phyloP scores from a whole-genome alignment of 2,329 filamentous ascomycete species.

The Lasiodiplodia hormozganensis region DNA sequence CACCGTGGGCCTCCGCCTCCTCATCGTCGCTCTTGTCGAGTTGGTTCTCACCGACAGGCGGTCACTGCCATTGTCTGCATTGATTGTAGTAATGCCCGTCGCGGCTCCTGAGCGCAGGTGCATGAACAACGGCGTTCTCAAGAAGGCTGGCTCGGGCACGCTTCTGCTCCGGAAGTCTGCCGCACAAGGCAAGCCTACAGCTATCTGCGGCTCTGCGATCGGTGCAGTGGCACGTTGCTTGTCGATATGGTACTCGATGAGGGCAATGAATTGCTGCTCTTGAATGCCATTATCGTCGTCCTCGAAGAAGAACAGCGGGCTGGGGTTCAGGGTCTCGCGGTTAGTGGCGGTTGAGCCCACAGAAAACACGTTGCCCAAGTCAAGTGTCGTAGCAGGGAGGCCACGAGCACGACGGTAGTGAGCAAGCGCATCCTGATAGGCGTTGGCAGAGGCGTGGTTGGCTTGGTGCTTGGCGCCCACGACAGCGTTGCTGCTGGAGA shows the following conservation, averaged over 20 bases:
- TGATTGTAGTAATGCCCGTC: background rate
- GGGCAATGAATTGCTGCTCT: conserved; percentile 34
- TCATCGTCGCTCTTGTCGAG: conserved; percentile 5
- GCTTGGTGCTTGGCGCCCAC: conserved; percentile 33
- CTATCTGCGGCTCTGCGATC: conserved; percentile 32
- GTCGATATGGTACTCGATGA: conserved; percentile 36
- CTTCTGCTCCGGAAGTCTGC: conserved; percentile 33
- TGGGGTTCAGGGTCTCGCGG: conserved; percentile 12
- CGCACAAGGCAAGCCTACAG: conserved; percentile 33
- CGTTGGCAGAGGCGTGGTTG: conserved; percentile 39
- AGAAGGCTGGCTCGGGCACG: conserved; percentile 33
- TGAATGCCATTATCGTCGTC: conserved; percentile 31
- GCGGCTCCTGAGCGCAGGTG: conserved; percentile 30
- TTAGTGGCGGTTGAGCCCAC: conserved; percentile 32
- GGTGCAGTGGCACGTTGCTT: conserved; percentile 18
- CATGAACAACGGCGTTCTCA: conserved; percentile 29
- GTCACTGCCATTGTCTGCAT: conserved; percentile 2
- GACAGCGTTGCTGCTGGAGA: conserved; percentile 32
- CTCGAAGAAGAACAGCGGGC: conserved; percentile 15
- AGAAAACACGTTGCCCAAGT: conserved; percentile 39
- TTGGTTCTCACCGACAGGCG: conserved; percentile 21
- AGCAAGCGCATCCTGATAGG: conserved; percentile 42
- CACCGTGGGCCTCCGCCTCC: background rate
- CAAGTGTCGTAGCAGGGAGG: conserved; percentile 27
- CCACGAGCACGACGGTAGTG: conserved; percentile 34